Conservation (phyloP, 1,139 yeast genomes). For the Suhomyces taliae region DNA sequence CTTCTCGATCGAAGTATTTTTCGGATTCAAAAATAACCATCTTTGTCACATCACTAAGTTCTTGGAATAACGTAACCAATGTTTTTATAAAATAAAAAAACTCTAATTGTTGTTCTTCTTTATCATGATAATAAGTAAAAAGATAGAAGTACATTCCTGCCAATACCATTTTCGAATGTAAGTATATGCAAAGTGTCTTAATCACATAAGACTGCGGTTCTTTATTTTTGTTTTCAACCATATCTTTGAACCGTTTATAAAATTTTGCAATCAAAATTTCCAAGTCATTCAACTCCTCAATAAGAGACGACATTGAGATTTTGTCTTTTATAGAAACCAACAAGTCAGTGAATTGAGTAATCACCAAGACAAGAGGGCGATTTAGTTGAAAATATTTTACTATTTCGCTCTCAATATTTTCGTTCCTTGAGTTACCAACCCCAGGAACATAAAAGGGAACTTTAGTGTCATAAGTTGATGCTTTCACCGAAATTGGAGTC, state of each 20-base stretch:
- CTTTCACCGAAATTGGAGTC: constrained; percentile 16
- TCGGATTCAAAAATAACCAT: constrained; percentile 5
- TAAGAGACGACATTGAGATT: constrained; percentile 11
- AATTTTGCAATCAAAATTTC: constrained; percentile 14
- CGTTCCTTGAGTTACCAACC: constrained; percentile 19
- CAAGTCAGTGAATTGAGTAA: constrained; percentile 5
- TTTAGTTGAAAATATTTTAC: constrained; percentile 14
- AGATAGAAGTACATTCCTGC: constrained; percentile 25
- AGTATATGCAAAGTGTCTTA: constrained; percentile 7
- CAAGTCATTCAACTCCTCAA: constrained; percentile 13
- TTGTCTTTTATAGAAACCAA: constrained; percentile 14
- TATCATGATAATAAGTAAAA: constrained; percentile 27
- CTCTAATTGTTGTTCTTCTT: constrained; percentile 18
- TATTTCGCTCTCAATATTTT: constrained; percentile 21
- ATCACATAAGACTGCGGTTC: constrained; percentile 4
- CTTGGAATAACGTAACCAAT: constrained; percentile 18
- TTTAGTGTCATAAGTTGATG: constrained; percentile 24
- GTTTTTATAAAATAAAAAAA: constrained; percentile 28
- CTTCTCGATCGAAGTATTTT: constrained; percentile 12
- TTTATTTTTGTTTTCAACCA: constrained; percentile 1
- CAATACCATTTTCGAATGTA: constrained; percentile 18
- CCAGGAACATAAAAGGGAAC: constrained; percentile 22
- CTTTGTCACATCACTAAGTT: constrained; percentile 16
- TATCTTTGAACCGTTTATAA: constrained; percentile 7
- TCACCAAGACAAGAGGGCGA: constrained; percentile 6